Conservation (phyloP, 2,329 filamentous ascomycete species). For the Shiraia bambusicola region DNA sequence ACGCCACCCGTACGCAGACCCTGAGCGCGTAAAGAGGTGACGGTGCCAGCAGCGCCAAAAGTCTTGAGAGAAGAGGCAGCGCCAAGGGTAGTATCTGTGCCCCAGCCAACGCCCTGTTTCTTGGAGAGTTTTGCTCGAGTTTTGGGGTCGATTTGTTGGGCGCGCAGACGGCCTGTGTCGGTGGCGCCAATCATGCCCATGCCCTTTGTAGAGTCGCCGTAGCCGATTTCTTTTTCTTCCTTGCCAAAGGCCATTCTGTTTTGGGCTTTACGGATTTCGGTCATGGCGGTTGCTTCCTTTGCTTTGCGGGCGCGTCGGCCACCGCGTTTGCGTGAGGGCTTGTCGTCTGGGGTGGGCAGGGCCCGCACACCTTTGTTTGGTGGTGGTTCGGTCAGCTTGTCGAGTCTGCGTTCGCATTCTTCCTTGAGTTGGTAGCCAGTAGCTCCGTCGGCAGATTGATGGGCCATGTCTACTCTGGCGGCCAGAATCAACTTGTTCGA, state of each 20-base stretch:
- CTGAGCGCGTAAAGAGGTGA: constrained; percentile 72
- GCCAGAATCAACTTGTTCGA: constrained; percentile 93
- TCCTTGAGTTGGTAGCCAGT: constrained; percentile 80
- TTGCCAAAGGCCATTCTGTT: constrained; percentile 96
- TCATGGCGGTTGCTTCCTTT: constrained; percentile 97
- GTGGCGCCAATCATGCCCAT: constrained; percentile 93
- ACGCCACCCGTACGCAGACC: constrained; percentile 82
- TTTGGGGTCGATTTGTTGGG: constrained; percentile 85
- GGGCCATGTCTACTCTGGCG: constrained; percentile 83
- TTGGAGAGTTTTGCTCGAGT: constrained; percentile 91
- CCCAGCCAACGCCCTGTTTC: constrained; percentile 90
- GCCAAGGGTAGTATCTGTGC: constrained; percentile 60
- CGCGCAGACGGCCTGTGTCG: constrained; percentile 85
- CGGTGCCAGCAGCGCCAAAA: constrained; percentile 67
- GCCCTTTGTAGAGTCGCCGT: constrained; percentile 83
- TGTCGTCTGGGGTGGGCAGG: constrained; percentile 90
- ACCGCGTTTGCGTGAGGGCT: constrained; percentile 88
- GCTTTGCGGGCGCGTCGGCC: constrained; percentile 87
- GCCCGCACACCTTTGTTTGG: constrained; percentile 86
- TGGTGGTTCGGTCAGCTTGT: constrained; percentile 89
- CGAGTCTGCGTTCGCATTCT: constrained; percentile 79
- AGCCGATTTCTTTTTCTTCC: constrained; percentile 91
- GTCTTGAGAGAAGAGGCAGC: constrained; percentile 70
- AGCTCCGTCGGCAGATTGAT: constrained; percentile 77
- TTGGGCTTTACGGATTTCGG: constrained; percentile 90